phyloP scores from a whole-genome alignment of 345 rosid genomes.

The Theobroma cacao region DNA sequence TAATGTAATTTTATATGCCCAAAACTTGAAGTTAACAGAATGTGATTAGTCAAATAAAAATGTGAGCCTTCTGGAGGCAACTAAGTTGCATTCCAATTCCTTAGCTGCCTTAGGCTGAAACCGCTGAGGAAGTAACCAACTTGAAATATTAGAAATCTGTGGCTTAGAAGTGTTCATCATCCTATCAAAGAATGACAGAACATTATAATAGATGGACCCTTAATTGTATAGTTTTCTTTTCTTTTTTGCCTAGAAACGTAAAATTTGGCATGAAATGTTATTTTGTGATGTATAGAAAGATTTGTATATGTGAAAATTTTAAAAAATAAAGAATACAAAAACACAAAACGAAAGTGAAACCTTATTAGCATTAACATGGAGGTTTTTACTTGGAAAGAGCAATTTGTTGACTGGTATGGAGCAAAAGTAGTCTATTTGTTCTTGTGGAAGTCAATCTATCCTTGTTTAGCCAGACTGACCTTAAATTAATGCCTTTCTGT shows the following conservation, averaged over 20 bases:
- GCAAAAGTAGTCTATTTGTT: neutral
- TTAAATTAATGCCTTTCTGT: constrained; percentile 8
- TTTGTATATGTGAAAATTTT: neutral
- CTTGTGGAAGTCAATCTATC: neutral
- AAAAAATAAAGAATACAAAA: neutral
- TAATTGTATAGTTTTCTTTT: neutral
- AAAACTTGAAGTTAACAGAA: neutral
- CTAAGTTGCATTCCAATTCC: neutral
- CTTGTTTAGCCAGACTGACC: constrained; percentile 7
- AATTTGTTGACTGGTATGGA: neutral
- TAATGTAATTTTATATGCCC: neutral
- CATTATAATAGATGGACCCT: neutral
- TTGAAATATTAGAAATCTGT: neutral
- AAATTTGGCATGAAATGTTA: neutral
- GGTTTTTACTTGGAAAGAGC: neutral
- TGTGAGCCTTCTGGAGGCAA: neutral
- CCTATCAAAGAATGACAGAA: neutral
- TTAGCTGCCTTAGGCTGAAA: neutral
- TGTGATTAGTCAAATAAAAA: neutral
- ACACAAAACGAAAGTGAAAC: too few species aligned
- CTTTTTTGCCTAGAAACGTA: neutral
- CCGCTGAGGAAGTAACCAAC: neutral
- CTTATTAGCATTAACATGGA: neutral
- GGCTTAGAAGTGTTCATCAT: neutral
- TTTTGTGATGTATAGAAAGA: neutral